Evolutionary conservation across 306 rosid species (phyloP), one percentile per base, ranked within the genome.

Genomic region (Corylus americana): DNA sequence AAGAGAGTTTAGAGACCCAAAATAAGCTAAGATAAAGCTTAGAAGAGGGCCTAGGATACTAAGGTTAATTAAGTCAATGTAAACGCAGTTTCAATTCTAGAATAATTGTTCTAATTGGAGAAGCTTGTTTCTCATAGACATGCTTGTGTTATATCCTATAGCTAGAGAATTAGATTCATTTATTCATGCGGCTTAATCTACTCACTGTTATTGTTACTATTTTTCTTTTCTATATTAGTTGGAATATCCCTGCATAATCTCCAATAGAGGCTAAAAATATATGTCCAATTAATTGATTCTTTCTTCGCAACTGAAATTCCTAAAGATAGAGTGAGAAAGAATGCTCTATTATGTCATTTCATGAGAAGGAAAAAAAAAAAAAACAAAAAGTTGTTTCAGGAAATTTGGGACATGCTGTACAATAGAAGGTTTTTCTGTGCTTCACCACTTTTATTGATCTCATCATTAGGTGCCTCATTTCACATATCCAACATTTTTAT

Each of bases 71-170:
- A 3, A 35, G 25, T 27, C 20, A 58, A 11, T 77, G 45, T 75
- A 70, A 63, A 55, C 74, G 64, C 25, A 71, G 47, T 58, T 58
- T 20, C 14, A 45, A 35, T 39, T 29, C 62, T 54, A 62, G 75
- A 53, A 67, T 81, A 66, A 35, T 42, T 39, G 75, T 57, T 82
- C 75, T 62, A 68, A 54, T 76, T 12, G 35, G 77, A 82, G 50
- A 58, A 59, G 70, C 48, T 64, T 64, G 47, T 64, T 16, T 64
- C 70, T 64, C 45, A 13, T 14, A 31, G n/a, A 14, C 17, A 35
- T 63, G 48, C 11, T 13, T 64, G n/a, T 17, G 45, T 8, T 64
- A 2, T 7, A 2, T 31, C 35, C 35, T 31, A 3, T n/a, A 8
- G 22, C 7, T n/a, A 55, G 62, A n/a, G 13, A 55, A 55, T n/a